These are phyloP conservation scores for Rhododendron henanense DNA, from an alignment of 148 eudicot genomes.

Conservation along the genomic window DNA sequence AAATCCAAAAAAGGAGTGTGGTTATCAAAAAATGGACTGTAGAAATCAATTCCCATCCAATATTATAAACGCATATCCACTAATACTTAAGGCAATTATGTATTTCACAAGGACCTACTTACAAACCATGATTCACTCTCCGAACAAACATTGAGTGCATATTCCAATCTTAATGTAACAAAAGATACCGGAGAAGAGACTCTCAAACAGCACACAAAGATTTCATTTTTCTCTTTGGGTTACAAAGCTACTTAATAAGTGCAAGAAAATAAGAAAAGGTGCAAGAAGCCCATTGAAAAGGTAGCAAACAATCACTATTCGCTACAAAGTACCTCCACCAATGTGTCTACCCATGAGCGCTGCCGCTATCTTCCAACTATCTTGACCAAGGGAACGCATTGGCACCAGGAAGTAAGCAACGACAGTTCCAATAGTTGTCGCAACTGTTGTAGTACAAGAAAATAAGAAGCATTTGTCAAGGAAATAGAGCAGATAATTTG, in stretches of 20 bases:
- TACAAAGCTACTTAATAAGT: slow-evolving; percentile 3
- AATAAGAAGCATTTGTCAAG: not conserved
- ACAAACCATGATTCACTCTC: not conserved
- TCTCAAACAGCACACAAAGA: not conserved
- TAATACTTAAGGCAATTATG: not conserved
- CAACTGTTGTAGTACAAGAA: slow-evolving; percentile 46
- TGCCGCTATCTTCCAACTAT: slow-evolving; percentile 96
- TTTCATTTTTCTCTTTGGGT: not conserved
- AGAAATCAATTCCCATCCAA: not conserved
- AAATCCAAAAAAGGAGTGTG: too few species aligned
- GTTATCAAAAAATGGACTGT: too few species aligned
- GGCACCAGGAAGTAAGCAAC: slow-evolving; percentile 83
- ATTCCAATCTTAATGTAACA: not conserved
- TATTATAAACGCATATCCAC: not conserved
- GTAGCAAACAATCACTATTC: not conserved
- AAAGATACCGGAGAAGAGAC: not conserved
- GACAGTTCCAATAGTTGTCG: slow-evolving; percentile 71
- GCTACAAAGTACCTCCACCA: slow-evolving; percentile 72
- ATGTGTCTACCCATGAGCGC: slow-evolving; percentile 98
- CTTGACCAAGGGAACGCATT: slow-evolving; percentile 80
- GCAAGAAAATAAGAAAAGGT: not conserved
- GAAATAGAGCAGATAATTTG: not conserved
- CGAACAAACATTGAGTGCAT: not conserved
- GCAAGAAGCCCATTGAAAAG: slow-evolving; percentile 8
- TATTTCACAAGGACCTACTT: not conserved